phyloP scores from a whole-genome alignment of 192 early-diverging fungal genomes.

The Backusella parvicylindrica region DNA sequence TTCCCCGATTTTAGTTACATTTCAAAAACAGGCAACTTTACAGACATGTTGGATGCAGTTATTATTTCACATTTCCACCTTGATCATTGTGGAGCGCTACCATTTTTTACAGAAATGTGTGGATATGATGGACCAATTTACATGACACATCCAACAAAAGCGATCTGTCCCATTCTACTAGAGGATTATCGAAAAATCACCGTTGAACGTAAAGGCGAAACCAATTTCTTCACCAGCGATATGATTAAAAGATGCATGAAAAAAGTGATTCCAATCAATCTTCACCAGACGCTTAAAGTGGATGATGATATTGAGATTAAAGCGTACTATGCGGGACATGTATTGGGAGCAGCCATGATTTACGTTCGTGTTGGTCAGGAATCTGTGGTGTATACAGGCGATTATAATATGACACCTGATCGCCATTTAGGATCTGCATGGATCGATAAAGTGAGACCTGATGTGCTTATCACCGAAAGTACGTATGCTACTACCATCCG shows the following conservation, averaged over 20 bases:
- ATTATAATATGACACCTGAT: slow-evolving; percentile 91
- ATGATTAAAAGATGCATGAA: slow-evolving; percentile 94
- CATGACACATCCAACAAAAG: slow-evolving; percentile 96
- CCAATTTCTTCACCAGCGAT: slow-evolving; percentile 82
- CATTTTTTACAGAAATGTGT: slow-evolving; percentile 93
- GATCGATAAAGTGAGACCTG: slow-evolving; percentile 91
- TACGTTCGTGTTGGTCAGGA: slow-evolving; percentile 73
- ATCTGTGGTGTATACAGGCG: slow-evolving; percentile 82
- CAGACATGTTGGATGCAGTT: slow-evolving; percentile 82
- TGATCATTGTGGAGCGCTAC: slow-evolving; percentile 97
- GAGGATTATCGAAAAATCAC: slow-evolving; percentile 94
- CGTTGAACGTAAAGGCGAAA: slow-evolving; percentile 85
- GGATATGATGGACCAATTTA: slow-evolving; percentile 96
- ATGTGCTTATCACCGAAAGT: slow-evolving; percentile 93
- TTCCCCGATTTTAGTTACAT: slow-evolving; percentile 97
- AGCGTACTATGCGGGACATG: slow-evolving; percentile 97
- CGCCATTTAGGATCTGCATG: slow-evolving; percentile 92
- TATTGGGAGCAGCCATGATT: slow-evolving; percentile 97
- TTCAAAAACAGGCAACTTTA: slow-evolving; percentile 77
- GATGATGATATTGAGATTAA: slow-evolving; percentile 82
- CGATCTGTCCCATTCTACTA: slow-evolving; percentile 91
- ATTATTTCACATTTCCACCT: slow-evolving; percentile 98
- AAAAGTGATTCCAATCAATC: slow-evolving; percentile 85
- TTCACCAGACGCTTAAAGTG: slow-evolving; percentile 82
- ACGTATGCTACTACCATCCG: slow-evolving; percentile 97